A percentile compares a stretch with the other conserved stretches of the same genome.
phyloP scores from a whole-genome alignment of 371 early-diverging fungal genomes.

The Mucor sp. region DNA sequence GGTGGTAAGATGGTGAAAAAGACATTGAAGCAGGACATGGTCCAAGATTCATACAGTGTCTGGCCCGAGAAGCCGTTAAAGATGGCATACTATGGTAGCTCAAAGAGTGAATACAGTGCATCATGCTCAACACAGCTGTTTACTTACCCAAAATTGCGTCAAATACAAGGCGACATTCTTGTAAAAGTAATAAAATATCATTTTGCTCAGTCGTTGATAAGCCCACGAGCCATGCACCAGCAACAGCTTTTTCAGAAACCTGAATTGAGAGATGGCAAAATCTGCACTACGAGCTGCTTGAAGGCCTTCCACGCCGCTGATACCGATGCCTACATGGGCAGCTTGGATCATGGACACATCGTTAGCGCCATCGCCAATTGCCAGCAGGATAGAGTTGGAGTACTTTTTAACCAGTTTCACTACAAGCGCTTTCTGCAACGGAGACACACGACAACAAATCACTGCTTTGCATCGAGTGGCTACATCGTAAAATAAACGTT shows the following conservation, averaged over 20 bases:
- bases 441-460: conserved; percentile 92
- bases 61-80: conserved; percentile 91
- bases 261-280: conserved; percentile 94
- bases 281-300: conserved; percentile 97
- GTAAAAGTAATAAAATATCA: conserved; percentile 91
- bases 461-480: conserved; percentile 83
- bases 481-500: conserved; percentile 68
- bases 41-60: conserved; percentile 93
- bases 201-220: conserved; percentile 85
- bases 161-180: conserved; percentile 95
- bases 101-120: background rate
- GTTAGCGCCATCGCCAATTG: conserved; percentile 98
- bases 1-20: conserved; percentile 89
- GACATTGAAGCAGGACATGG: conserved; percentile 87
- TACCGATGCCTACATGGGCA: conserved; percentile 96
- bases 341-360: conserved; percentile 98
- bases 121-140: background rate
- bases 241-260: conserved; percentile 81
- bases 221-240: conserved; percentile 94
- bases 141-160: conserved; percentile 92
- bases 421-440: conserved; percentile 90
- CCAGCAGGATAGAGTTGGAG: conserved; percentile 76
- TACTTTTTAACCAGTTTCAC: conserved; percentile 84
- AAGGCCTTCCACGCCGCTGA: conserved; percentile 96
- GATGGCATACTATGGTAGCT: conserved; percentile 64